phyloP scores from a whole-genome alignment of 352 stramenopile species.

The Globisporangium spiculum region DNA sequence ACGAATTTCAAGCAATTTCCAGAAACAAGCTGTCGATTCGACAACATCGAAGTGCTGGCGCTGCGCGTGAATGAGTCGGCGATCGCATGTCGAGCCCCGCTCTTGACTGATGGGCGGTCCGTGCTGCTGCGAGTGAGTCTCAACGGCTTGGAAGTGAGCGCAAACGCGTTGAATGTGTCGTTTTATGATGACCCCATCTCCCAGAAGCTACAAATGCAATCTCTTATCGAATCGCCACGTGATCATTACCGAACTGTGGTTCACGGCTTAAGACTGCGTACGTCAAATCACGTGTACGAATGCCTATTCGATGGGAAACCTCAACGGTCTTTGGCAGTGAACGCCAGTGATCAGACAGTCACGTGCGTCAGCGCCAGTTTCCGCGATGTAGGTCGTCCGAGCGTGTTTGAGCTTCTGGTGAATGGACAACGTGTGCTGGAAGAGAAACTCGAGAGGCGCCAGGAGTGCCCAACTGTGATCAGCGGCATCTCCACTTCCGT shows the following conservation, averaged over 20 bases:
- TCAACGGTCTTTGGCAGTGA: slow-evolving; percentile 5
- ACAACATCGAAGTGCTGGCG: slow-evolving; percentile 19
- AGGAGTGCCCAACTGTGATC: slow-evolving; percentile 22
- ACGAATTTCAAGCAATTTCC: slow-evolving; percentile 37
- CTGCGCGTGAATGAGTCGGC: slow-evolving; percentile 27
- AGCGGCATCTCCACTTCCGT: slow-evolving; percentile 14
- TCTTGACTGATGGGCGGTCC: background rate
- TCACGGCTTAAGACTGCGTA: slow-evolving; percentile 12
- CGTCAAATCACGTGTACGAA: slow-evolving; percentile 19
- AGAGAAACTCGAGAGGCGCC: slow-evolving; percentile 14
- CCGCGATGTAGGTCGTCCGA: background rate
- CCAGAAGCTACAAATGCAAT: slow-evolving; percentile 13
- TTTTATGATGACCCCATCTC: slow-evolving; percentile 15
- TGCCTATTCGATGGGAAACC: slow-evolving; percentile 25
- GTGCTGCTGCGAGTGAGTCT: slow-evolving; percentile 30
- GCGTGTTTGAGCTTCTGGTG: slow-evolving; percentile 15
- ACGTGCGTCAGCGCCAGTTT: background rate
- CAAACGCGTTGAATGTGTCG: slow-evolving; percentile 23
- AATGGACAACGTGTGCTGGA: slow-evolving; percentile 19
- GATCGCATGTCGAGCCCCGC: slow-evolving; percentile 33
- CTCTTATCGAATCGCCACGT: slow-evolving; percentile 8
- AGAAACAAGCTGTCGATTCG: slow-evolving; percentile 36
- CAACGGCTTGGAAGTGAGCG: slow-evolving; percentile 38
- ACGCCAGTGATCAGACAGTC: slow-evolving; percentile 1
- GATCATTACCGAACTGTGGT: slow-evolving; percentile 14